Base-by-base conservation (phyloP, 768 basidiomycete species). In the Mycena olivaceomarginata region DNA sequence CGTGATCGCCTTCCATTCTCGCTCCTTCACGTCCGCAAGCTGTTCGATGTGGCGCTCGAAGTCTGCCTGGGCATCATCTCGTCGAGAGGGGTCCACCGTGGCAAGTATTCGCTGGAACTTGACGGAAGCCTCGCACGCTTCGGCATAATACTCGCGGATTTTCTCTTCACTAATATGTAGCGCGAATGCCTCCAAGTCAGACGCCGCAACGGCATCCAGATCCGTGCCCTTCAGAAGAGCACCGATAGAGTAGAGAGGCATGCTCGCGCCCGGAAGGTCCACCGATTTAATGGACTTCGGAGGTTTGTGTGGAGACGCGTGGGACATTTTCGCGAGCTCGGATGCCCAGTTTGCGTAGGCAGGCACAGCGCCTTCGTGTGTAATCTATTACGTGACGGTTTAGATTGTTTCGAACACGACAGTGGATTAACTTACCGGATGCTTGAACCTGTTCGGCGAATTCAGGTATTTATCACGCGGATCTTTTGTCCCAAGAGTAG, bases 141-240 rank as follows among this genome's bases (percentile, higher is more conserved):
- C 67, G 13, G 43, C 45, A 22, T 80, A 78, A 45, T 78, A 80
- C 43, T 80, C 79, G 43, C 68, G 68, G 9, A 80, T 80, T 65
- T 78, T 78, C 60, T 67, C 72, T 51, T 80, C 79, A 68, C 76
- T 72, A 2, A 25, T 56, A 9, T 39, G 62, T 4, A 76, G 62
- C 1, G 79, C 79, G 60, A 78, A 80, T 2, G 60, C 41, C 56
- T 77, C 77, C 39, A 80, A 53, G 41, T 79, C 57, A 0, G 75
- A 46, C 18, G 71, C 78, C 2, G 72, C 72, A 43, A 79, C 78
- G 4, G 75, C 78, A 41, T 79, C 78, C n/a, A 79, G 69, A 25
- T 79, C 78, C 39, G 78, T 74, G 12, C 75, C 75, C 62, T 76
- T 75, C 51, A 79, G 66, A 4, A 79, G 72, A 41, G 78, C 78